A percentile compares a stretch with the other conserved stretches of the same genome.
Evolutionary conservation across 805 yeast genomes (phyloP).

Genomic region (Schizosaccharomyces osmophilus): DNA sequence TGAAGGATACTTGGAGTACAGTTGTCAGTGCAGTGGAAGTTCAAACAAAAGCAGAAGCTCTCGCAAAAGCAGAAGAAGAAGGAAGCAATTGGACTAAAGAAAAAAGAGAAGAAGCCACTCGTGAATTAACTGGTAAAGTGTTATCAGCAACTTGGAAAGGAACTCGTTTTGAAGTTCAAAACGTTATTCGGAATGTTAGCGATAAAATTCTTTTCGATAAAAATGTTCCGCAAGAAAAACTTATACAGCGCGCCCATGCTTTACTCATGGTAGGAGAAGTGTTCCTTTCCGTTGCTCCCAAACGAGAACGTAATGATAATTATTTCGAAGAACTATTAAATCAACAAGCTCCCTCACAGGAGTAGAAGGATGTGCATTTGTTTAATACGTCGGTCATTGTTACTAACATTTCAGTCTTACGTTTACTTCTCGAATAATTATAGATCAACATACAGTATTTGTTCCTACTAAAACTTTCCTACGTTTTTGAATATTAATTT

Average conservation of each 20-base stretch:
- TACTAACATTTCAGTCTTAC: background rate
- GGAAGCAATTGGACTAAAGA: slow-evolving; percentile 30
- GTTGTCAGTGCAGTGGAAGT: slow-evolving; percentile 21
- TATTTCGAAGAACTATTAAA: slow-evolving; percentile 82
- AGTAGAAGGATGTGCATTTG: background rate
- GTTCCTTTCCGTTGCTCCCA: slow-evolving; percentile 41
- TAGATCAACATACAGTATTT: background rate
- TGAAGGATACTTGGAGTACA: slow-evolving; percentile 64
- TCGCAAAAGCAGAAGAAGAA: slow-evolving; percentile 47
- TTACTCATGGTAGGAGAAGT: slow-evolving; percentile 45
- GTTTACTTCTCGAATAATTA: background rate
- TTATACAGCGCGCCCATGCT: slow-evolving; percentile 58
- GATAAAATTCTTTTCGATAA: slow-evolving; percentile 50
- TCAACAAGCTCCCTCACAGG: slow-evolving; percentile 17
- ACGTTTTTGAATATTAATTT: background rate
- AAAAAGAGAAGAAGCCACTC: slow-evolving; percentile 53
- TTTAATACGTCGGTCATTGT: background rate
- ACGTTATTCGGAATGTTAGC: slow-evolving; percentile 59
- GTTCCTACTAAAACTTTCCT: background rate
- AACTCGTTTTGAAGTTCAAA: slow-evolving; percentile 62
- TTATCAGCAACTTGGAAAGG: slow-evolving; percentile 91
- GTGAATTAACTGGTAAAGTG: slow-evolving; percentile 63
- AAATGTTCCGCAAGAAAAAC: slow-evolving; percentile 30
- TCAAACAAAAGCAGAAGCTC: slow-evolving; percentile 48
- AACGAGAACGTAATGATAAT: slow-evolving; percentile 67